Evolutionary conservation across 2,329 filamentous ascomycete genomes (phyloP).

Genomic region (Cadophora gregata): DNA sequence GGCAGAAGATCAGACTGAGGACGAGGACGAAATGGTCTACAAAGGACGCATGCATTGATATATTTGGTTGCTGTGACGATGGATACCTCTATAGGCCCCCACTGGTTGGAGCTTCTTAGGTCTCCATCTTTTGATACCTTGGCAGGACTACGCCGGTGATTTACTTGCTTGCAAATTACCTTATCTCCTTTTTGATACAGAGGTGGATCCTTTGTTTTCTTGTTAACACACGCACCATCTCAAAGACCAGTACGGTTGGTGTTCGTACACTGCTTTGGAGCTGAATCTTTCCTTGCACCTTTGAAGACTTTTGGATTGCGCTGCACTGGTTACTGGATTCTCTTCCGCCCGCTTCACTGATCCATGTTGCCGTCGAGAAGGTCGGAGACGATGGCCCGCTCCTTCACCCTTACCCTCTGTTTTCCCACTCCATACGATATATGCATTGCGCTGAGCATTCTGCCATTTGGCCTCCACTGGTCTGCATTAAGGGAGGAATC

Average conservation of each 20-base stretch:
- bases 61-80: neutral
- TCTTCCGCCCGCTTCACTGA: neutral
- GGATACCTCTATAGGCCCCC: neutral
- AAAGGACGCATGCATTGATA: neutral
- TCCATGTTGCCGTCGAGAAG: neutral
- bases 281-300: neutral
- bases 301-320: neutral
- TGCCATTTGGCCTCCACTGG: neutral
- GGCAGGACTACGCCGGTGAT: neutral
- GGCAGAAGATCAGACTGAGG: conserved; percentile 1
- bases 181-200: neutral
- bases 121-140: neutral
- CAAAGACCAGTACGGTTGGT: neutral
- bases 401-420: neutral
- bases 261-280: neutral
- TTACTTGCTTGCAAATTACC: neutral
- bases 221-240: neutral
- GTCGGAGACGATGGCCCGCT: neutral
- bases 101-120: neutral
- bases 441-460: neutral
- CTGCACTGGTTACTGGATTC: neutral
- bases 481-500: neutral
- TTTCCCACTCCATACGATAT: neutral
- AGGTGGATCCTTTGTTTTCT: neutral
- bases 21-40: conserved; percentile 16